Evolutionary conservation across 169 alveolate species (phyloP).

Genomic region (Babesia ovis): DNA sequence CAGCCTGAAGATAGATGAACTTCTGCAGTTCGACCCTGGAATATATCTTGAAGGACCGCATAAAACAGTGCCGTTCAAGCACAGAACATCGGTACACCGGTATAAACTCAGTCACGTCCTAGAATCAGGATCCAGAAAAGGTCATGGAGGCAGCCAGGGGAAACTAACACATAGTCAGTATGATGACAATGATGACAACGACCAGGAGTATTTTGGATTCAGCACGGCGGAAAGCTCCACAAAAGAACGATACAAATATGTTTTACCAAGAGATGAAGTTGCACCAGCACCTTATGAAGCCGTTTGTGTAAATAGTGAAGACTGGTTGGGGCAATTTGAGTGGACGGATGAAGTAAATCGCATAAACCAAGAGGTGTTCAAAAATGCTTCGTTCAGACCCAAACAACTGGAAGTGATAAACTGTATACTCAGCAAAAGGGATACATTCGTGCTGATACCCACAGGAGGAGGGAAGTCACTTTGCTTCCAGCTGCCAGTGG

Average conservation of each 20-base stretch:
- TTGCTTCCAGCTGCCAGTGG: constrained; percentile 93
- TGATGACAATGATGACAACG: not conserved
- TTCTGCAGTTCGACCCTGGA: constrained; percentile 14
- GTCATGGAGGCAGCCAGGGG: no score
- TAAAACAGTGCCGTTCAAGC: constrained; percentile 12
- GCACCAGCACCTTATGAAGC: not conserved
- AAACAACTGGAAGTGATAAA: constrained; percentile 91
- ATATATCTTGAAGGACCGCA: not conserved
- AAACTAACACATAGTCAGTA: no score
- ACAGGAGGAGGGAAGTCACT: constrained; percentile 98
- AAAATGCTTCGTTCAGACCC: constrained; percentile 78
- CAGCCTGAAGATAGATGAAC: constrained; percentile 15
- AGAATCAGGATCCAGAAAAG: not conserved
- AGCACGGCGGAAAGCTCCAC: constrained; percentile 1
- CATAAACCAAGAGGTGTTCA: constrained; percentile 69
- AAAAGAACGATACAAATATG: constrained; percentile 34
- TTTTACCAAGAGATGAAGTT: constrained; percentile 10
- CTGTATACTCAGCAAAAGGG: constrained; percentile 87
- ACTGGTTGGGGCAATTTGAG: constrained; percentile 64
- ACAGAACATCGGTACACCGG: constrained; percentile 11
- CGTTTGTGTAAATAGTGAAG: constrained; percentile 1
- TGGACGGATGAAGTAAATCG: constrained; percentile 67
- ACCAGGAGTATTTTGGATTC: constrained; percentile 18
- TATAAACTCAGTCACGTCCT: not conserved
- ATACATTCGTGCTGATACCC: constrained; percentile 95